These are phyloP conservation scores for Dioscorea zingiberensis DNA, from an alignment of 106 monocot species.

Conservation along the genomic window DNA sequence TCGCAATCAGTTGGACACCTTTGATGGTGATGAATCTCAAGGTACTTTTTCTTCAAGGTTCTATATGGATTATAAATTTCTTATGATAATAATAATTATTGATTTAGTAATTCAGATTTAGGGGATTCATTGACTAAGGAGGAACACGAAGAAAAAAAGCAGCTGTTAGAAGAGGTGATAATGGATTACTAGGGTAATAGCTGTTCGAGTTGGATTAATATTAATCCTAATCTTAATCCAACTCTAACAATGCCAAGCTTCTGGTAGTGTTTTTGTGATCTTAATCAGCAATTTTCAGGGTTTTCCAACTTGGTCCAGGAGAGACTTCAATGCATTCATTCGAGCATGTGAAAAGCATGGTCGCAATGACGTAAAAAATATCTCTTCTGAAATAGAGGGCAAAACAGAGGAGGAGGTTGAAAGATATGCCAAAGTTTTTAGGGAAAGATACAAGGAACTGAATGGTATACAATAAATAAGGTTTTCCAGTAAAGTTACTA, in stretches of 20 bases:
- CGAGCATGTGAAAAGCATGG: constrained; percentile 95
- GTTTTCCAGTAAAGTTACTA: background rate
- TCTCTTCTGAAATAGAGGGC: constrained; percentile 89
- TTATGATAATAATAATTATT: background rate
- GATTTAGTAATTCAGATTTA: constrained; percentile 29
- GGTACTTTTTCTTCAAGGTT: constrained; percentile 35
- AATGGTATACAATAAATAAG: constrained; percentile 40
- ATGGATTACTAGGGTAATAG: no score
- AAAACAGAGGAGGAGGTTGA: constrained; percentile 89
- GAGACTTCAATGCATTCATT: constrained; percentile 90
- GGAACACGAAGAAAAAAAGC: constrained; percentile 91
- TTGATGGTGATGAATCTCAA: constrained; percentile 83
- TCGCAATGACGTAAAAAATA: constrained; percentile 79
- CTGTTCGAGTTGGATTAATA: no score
- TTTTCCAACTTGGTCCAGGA: constrained; percentile 87
- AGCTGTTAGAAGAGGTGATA: constrained; percentile 75
- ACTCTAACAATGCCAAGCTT: background rate
- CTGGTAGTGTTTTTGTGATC: no score
- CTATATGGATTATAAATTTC: background rate
- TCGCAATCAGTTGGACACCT: constrained; percentile 69
- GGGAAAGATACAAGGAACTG: constrained; percentile 84
- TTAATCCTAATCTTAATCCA: no score
- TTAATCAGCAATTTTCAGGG: constrained; percentile 38
- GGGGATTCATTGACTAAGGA: constrained; percentile 71
- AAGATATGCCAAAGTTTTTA: constrained; percentile 87